Conservation (phyloP, 306 rosid genomes). For the Arachis hypogaea region DNA sequence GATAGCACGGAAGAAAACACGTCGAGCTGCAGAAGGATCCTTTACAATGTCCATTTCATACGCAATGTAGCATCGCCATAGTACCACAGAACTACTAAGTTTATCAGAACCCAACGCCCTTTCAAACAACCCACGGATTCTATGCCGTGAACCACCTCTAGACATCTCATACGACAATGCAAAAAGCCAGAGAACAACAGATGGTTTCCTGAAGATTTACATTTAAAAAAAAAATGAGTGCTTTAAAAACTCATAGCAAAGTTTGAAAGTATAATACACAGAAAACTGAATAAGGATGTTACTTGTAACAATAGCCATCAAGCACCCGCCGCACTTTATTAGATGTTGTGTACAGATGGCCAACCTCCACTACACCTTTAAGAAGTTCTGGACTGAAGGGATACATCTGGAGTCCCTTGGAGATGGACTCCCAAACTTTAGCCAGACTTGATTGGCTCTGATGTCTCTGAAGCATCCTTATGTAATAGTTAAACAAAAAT, state of each 20-base stretch:
- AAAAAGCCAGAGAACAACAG: conserved; percentile 78
- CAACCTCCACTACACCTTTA: conserved; percentile 64
- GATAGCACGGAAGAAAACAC: conserved; percentile 90
- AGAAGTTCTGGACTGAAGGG: conserved; percentile 82
- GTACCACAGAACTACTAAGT: conserved; percentile 67
- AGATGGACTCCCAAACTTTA: conserved; percentile 77
- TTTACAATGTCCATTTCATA: conserved; percentile 63
- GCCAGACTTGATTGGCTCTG: conserved; percentile 53
- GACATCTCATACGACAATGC: conserved; percentile 78
- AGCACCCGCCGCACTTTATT: conserved; percentile 78
- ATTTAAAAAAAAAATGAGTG: conserved; percentile 33
- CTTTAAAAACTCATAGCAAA: not conserved
- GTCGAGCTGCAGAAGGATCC: conserved; percentile 74
- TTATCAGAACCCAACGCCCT: conserved; percentile 68
- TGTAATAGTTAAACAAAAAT: conserved; percentile 71
- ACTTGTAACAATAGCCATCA: conserved; percentile 79
- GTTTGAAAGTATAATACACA: conserved; percentile 5
- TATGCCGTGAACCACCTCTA: conserved; percentile 68
- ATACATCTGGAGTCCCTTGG: conserved; percentile 80
- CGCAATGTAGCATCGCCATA: conserved; percentile 87
- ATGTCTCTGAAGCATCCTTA: conserved; percentile 78
- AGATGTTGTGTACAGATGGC: conserved; percentile 72
- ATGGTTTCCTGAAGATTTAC: conserved; percentile 74
- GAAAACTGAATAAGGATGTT: conserved; percentile 43
- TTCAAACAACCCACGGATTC: conserved; percentile 90